Base-by-base conservation (phyloP, 768 basidiomycete species). In the Paxillus involutus region DNA sequence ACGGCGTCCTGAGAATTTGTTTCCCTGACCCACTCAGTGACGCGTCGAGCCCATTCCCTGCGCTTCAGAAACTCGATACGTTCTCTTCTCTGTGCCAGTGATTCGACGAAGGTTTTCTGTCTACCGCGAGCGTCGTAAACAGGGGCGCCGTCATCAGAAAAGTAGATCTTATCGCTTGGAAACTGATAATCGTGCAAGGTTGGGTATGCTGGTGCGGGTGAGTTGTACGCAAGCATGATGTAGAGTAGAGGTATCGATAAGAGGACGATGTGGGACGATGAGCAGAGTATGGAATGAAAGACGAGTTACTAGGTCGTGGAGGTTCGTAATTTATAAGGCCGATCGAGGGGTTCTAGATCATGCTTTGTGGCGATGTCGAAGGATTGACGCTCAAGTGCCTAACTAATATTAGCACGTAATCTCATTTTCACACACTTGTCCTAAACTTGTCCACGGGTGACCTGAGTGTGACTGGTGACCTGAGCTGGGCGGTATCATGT, bases 11-110 rank as follows among this genome's bases (percentile, higher is more conserved):
- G 69, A 1, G 64, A 60, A 17, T 48, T 71, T 4, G 70, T 71
- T 36, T 68, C 59, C 26, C 59, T 69, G 1, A 74, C 64, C 74
- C 74, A 75, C 49, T 73, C 69, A 1, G 74, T 62, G 63, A 74
- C 67, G 26, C 73, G 64, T 16, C 70, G 63, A 1, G 81, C 74
- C 56, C 73, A 76, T 55, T 77, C 78, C 43, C 76, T 71, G 51
- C 70, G 74, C 49, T 77, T 77, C 42, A 80, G 63, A 59, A 83
- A 81, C n/a, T 79, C 79, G 53, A 76, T 69, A 57, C 81, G 80
- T 54, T 80, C 78, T 45, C 72, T 72, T 24, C 80, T 70, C 67
- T 84, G 82, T 1, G 73, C 62, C 21, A 66, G 62, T 1, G 75
- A 75, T 66, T 83, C 82, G 32, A 71, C 48, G 53, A 73, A 82